Evolutionary conservation across 208 protist species (phyloP), one percentile per base, ranked within the genome.

Genomic region (Trypanosoma vivax): DNA sequence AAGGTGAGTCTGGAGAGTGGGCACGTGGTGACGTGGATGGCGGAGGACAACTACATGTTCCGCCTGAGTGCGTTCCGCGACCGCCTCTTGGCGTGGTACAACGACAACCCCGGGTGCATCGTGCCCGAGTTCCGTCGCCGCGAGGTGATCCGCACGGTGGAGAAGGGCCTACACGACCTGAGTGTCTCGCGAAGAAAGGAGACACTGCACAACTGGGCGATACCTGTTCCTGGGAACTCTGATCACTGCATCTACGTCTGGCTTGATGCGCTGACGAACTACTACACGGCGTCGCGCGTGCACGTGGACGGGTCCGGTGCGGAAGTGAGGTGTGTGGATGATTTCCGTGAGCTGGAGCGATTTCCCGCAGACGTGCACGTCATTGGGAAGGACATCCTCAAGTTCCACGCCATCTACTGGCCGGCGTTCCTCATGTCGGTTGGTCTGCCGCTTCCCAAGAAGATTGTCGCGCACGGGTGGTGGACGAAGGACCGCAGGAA

Each of bases 351-450:
- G 50, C 61, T 89, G 29, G 47, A 74, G 19, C 68, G 79, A 29
- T 96, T 85, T 80, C 88, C 83, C 35, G 69, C 85, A 49, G 86
- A 94, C 65, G 55, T 83, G 49, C 95, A 98, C 65, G 69, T 98
- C 0, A 85, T 99, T 21, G 98, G 98, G 14, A 99, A 99, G 73
- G 98, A 99, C 68, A 99, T 99, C 59, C 60, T 99, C 16, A 94
- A 97, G 60, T 99, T 99, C 69, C 98, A 99, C 70, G 79, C 89
- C 34, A 88, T 99, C 49, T 99, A 99, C 70, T 99, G 98, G 98
- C 98, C 97, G 1, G 92, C 96, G 5, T 99, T 99, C 48, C 70
- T 99, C 28, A 76, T 99, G 52, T 95, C 90, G 11, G 90, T 92
- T 0, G 96, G 83, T 13, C 63, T 99, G 28, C 77, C 73, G n/a